Evolutionary conservation across 2,329 filamentous ascomycete species (phyloP), one percentile per base, ranked within the genome.

Genomic region (Hortaea sp.): DNA sequence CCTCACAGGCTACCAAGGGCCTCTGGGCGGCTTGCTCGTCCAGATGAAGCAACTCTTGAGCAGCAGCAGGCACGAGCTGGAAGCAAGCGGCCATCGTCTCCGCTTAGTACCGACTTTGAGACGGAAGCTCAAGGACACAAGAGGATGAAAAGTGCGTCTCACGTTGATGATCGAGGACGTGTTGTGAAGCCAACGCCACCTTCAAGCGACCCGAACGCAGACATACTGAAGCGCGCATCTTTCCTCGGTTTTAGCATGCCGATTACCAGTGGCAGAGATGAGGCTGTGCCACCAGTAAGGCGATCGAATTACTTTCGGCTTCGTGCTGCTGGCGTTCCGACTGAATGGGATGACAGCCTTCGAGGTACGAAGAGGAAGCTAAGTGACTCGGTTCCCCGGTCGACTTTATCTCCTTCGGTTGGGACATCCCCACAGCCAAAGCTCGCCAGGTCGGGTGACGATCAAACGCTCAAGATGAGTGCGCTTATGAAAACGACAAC

Each of bases 221-320:
- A 57, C 43, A 41, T 52, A 5, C 39, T 61, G 30, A 52, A 56
- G 42, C 54, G 60, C 20, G 60, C 61, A 1, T 57, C 61, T 6
- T 64, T 61, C 44, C 53, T 63, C 6, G 57, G 57, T 7, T 63
- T 60, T 32, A 31, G 51, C 20, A 32, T 32, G 9, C 41, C 41
- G 52, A n/a, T 35, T n/a, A 35, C 32, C 7, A n/a, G 9, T n/a
- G 32, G n/a, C 7, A 9, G 32, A 9, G 32, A 9, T 4, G 57
- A 50, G n/a, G 41, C 29, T 57, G 59, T 34, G 56, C 66, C 37
- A 20, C 41, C 49, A 10, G 41, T 42, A 32, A 45, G 49, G n/a
- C 69, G 68, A 29, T 69, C 71, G 0, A 70, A 71, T 43, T 77
- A 73, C 57, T 77, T 76, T 61, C 61, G 66, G 39, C 62, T 76